phyloP scores from a whole-genome alignment of 202 grass and related monocot genomes.

The Bolboschoenoplectus hybrid region DNA sequence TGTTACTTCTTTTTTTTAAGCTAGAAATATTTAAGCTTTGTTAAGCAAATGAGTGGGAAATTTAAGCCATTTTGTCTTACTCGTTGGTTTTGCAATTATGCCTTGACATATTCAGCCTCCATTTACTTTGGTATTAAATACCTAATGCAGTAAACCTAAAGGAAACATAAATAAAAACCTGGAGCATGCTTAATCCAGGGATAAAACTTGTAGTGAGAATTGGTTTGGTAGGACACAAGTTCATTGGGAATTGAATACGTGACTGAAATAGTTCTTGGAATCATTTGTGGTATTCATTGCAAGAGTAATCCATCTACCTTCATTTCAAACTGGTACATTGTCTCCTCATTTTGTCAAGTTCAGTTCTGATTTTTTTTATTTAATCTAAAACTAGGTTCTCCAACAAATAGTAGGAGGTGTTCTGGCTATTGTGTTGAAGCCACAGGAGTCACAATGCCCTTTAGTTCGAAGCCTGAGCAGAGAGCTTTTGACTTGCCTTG shows the following conservation, averaged over 20 bases:
- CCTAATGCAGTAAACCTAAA: conserved; percentile 33
- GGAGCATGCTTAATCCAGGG: conserved; percentile 4
- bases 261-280: conserved; percentile 9
- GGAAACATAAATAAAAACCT: not conserved
- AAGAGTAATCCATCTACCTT: not conserved
- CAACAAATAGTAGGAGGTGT: conserved; percentile 86
- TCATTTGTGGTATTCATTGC: not conserved
- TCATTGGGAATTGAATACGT: not conserved
- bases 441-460: conserved; percentile 88
- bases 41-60: not conserved
- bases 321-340: not conserved
- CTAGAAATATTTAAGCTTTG: conserved; percentile 2
- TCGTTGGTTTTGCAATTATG: not conserved
- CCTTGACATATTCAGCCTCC: not conserved
- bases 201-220: not conserved
- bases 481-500: conserved; percentile 81
- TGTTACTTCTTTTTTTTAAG: not conserved
- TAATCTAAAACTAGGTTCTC: conserved; percentile 68
- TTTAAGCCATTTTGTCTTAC: not conserved
- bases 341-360: not conserved
- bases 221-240: not conserved
- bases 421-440: conserved; percentile 79
- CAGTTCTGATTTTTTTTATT: conserved; percentile 32
- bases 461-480: conserved; percentile 82
- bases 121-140: not conserved